Percentiles rank a stretch among this genome's conserved stretches.
Conservation (phyloP, 1,284 basidiomycete species). For the Thelephora terrestris region DNA sequence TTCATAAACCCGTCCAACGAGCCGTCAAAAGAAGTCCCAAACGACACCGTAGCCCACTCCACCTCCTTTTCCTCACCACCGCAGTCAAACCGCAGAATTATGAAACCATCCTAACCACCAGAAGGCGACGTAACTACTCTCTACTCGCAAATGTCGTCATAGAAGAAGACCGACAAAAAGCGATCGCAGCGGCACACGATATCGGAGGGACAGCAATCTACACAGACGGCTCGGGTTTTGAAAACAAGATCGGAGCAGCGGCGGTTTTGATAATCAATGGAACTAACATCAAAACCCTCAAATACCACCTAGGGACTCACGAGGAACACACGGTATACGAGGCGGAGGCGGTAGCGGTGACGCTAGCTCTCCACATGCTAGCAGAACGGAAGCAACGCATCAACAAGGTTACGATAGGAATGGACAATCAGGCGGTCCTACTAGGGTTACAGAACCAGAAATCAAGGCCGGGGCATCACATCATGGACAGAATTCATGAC, state of each 20-base stretch:
- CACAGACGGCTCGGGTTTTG: slow-evolving; percentile 14
- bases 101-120: slow-evolving; percentile 12
- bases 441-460: background rate
- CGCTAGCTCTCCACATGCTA: slow-evolving; percentile 12
- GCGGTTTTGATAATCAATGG: slow-evolving; percentile 9
- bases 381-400: background rate
- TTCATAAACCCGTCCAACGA: slow-evolving; percentile 8
- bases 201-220: slow-evolving; percentile 4
- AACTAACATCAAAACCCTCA: slow-evolving; percentile 4
- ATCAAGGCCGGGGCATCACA: slow-evolving; percentile 6
- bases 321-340: slow-evolving; percentile 23
- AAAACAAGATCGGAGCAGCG: slow-evolving; percentile 16
- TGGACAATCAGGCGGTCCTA: slow-evolving; percentile 11
- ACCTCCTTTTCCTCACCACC: slow-evolving; percentile 15
- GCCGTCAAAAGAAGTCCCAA: slow-evolving; percentile 9
- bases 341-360: slow-evolving; percentile 19
- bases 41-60: slow-evolving; percentile 11
- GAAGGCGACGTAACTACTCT: slow-evolving; percentile 8
- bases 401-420: slow-evolving; percentile 1
- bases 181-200: background rate
- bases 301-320: slow-evolving; percentile 15
- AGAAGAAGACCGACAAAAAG: slow-evolving; percentile 5
- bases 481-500: slow-evolving; percentile 7
- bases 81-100: slow-evolving; percentile 2
- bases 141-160: slow-evolving; percentile 5